Evolutionary conservation across 192 early-diverging fungal species (phyloP).

Genomic region (Gigaspora rosea): DNA sequence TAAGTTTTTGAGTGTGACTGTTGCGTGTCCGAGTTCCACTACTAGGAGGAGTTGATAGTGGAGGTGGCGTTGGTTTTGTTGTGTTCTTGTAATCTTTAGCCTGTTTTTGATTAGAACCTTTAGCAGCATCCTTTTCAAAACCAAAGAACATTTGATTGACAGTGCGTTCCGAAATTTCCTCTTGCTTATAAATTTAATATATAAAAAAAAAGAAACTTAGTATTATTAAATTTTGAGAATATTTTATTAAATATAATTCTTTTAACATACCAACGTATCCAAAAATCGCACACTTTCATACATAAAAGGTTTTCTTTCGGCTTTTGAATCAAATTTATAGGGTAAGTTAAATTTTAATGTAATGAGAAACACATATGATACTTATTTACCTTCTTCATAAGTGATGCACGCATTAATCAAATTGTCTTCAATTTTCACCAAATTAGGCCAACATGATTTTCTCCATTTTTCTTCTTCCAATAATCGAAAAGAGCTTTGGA

Average conservation of each 20-base stretch:
- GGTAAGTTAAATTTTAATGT: no score
- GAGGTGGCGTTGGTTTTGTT: neutral
- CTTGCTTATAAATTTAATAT: constrained; percentile 12
- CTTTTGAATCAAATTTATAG: neutral
- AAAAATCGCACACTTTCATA: constrained; percentile 29
- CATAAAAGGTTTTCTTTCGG: constrained; percentile 34
- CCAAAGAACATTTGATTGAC: constrained; percentile 37
- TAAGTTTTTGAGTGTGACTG: no score
- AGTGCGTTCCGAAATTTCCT: constrained; percentile 28
- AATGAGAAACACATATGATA: no score
- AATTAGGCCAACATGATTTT: constrained; percentile 72
- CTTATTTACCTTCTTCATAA: constrained; percentile 55
- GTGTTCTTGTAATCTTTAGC: neutral
- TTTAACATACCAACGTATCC: constrained; percentile 21
- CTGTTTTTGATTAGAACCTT: neutral
- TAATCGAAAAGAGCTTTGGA: constrained; percentile 74
- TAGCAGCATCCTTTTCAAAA: constrained; percentile 17
- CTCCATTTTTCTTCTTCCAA: constrained; percentile 82
- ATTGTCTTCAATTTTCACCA: constrained; percentile 63
- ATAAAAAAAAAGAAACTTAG: neutral
- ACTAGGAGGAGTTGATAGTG: neutral
- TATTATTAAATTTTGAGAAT: neutral
- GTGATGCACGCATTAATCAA: constrained; percentile 55
- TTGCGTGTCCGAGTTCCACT: no score
- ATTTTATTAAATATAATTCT: neutral